Conservation (phyloP, 1,139 yeast species). For the Yamadazyma buinensis region DNA sequence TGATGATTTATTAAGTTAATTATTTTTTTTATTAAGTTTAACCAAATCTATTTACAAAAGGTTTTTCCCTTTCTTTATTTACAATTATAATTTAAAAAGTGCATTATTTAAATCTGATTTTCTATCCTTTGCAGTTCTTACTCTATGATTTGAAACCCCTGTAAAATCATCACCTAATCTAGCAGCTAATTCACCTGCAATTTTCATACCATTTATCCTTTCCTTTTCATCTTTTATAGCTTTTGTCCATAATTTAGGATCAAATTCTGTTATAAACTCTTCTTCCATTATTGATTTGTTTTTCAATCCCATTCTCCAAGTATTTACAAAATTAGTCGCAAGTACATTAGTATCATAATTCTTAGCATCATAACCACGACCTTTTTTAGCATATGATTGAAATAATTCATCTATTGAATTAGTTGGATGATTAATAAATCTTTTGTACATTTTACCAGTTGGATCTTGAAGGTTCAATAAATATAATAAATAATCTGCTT, state of each 20-base stretch:
- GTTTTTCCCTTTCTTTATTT: no score
- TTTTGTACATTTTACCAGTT: constrained; percentile 43
- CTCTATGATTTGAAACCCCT: constrained; percentile 30
- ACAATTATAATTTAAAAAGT: constrained; percentile 33
- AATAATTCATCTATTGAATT: constrained; percentile 67
- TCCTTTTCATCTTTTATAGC: constrained; percentile 28
- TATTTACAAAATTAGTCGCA: constrained; percentile 65
- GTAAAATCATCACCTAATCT: constrained; percentile 44
- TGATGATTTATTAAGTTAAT: constrained; percentile 27
- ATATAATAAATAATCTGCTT: constrained; percentile 81
- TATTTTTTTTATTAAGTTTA: no score
- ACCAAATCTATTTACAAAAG: no score
- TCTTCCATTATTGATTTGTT: constrained; percentile 36
- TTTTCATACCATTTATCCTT: constrained; percentile 26
- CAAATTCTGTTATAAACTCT: constrained; percentile 29
- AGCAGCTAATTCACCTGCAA: constrained; percentile 26
- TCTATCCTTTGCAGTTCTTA: constrained; percentile 45
- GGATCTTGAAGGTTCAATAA: constrained; percentile 61
- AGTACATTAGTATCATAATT: constrained; percentile 55
- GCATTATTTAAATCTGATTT: constrained; percentile 39
- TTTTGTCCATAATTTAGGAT: constrained; percentile 22
- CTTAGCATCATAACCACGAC: constrained; percentile 31
- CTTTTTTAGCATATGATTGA: constrained; percentile 46
- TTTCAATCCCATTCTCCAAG: constrained; percentile 58
- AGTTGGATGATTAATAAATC: constrained; percentile 60